Base-by-base conservation (phyloP, 371 early-diverging fungal genomes). In the Circinella minor region DNA sequence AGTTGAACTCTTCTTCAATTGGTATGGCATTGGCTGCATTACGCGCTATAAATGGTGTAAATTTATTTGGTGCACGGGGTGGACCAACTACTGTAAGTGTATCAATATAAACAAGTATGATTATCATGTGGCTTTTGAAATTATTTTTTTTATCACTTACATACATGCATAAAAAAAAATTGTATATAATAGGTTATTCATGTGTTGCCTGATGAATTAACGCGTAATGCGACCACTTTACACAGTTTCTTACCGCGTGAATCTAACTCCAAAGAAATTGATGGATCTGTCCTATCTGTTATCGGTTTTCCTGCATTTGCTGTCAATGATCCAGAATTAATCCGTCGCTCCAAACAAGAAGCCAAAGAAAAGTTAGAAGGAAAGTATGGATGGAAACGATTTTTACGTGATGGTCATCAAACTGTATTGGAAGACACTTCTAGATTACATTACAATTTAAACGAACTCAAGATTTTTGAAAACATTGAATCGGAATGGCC, bases 271-370 rank as follows among this genome's bases (percentile, higher is more conserved):
- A 96, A 96, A 73, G 96, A 96, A 80, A 89, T 95, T 34, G 96
- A 96, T 73, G 95, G 93, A 0, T 95, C 95, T 1, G 77, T 96
- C 13, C 77, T 96, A 18, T 89, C 94, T 1, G 92, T 95, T 37
- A 94, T 96, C 69, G 93, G 94, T 5, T 96, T 92, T 75, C 96
- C 96, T 10, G 95, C 94, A 1, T 96, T 95, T 83, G 96, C 96
- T 27, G 91, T 95, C 7, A 81, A 85, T 36, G 94, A 95, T 73
- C 81, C 83, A 14, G 80, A 82, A 0, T 72, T 95, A 10, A 84
- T 92, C 15, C 78, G 90, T 27, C 81, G 81, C 15, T 94, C 95
- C 5, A 77, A 92, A 9, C 72, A 85, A 10, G 94, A 95, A 61
- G 94, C 95, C 70, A 87, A 91, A 38, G 90, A 85, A 67, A 96